phyloP scores from a whole-genome alignment of 345 rosid species.

The Eucalyptus regnans region DNA sequence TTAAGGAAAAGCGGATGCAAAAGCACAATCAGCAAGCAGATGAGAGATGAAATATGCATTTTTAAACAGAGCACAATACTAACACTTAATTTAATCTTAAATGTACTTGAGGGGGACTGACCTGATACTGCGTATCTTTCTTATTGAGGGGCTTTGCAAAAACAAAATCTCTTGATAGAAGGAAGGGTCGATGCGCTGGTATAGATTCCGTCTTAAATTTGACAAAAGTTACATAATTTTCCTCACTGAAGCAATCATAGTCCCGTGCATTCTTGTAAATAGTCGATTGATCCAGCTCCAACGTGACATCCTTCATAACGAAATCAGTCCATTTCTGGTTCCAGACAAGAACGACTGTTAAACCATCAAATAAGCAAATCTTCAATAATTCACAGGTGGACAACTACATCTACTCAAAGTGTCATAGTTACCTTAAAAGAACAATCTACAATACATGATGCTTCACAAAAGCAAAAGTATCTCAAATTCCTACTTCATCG shows the following conservation, averaged over 20 bases:
- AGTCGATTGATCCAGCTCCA: not conserved
- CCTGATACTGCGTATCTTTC: not conserved
- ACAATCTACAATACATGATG: not conserved
- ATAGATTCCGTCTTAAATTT: not conserved
- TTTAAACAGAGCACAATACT: not conserved
- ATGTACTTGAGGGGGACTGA: not conserved
- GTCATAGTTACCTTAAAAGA: not conserved
- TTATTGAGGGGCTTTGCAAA: not conserved
- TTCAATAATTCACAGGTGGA: not conserved
- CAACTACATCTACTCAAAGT: not conserved
- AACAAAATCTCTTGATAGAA: not conserved
- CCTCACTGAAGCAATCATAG: not conserved
- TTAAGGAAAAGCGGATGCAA: not conserved
- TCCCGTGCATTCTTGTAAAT: not conserved
- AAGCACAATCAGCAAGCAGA: not conserved
- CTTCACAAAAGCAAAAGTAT: not conserved
- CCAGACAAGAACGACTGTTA: not conserved
- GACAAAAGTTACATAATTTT: not conserved
- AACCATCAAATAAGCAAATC: not conserved
- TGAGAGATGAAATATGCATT: not conserved
- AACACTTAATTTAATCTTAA: not conserved
- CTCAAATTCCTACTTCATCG: not conserved
- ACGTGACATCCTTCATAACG: not conserved
- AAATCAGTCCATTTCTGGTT: not conserved
- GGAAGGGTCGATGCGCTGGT: not conserved